phyloP scores from a whole-genome alignment of 768 basidiomycete species.

The Rhodocollybia butyracea region DNA sequence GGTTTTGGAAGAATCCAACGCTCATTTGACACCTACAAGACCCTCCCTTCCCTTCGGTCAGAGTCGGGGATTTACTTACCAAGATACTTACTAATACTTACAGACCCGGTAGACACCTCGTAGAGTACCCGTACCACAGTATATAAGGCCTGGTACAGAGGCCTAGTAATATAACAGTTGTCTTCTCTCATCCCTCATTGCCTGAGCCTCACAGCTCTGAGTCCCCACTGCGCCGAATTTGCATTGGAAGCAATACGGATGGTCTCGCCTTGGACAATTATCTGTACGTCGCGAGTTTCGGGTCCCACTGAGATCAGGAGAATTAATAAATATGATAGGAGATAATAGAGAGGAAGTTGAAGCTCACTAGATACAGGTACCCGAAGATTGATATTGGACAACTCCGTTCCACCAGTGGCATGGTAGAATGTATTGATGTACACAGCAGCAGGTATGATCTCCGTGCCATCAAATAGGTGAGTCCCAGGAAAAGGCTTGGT shows the following conservation, averaged over 20 bases:
- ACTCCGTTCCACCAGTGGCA: neutral
- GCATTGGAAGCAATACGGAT: neutral
- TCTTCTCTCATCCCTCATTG: too few species aligned
- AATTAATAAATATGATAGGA: neutral
- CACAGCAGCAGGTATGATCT: neutral
- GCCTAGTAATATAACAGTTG: too few species aligned
- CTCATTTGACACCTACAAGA: too few species aligned
- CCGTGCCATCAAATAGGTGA: neutral
- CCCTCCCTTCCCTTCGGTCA: too few species aligned
- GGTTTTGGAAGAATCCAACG: too few species aligned
- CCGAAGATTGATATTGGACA: constrained; percentile 1
- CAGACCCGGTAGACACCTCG: too few species aligned
- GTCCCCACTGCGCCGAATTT: too few species aligned
- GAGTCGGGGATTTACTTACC: too few species aligned
- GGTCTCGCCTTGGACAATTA: neutral
- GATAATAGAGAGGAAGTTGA: neutral
- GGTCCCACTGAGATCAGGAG: neutral
- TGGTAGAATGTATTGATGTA: constrained; percentile 3
- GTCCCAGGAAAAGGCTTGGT: constrained; percentile 4
- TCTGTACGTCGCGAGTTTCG: constrained; percentile 3
- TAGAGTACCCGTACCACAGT: too few species aligned
- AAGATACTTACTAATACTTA: too few species aligned
- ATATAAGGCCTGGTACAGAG: too few species aligned
- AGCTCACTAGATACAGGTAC: neutral
- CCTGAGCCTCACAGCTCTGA: too few species aligned